Percentiles rank a stretch among this genome's conserved stretches.
Evolutionary conservation across 169 alveolate species (phyloP).

Genomic region (Hepatocystis sp.): DNA sequence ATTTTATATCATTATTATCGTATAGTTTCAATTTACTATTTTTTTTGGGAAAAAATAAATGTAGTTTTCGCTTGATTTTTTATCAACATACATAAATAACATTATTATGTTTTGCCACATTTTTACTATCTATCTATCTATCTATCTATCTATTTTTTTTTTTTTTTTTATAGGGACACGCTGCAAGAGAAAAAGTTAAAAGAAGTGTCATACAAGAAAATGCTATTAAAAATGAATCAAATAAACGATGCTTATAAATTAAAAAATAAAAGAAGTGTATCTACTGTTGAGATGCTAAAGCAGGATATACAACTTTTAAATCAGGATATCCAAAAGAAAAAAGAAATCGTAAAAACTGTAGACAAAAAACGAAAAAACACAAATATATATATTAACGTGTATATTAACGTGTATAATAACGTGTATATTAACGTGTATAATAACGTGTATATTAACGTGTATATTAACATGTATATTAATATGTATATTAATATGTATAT

Average conservation of each 20-base stretch:
- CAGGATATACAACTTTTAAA: constrained; percentile 53
- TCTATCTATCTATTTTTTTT: neutral
- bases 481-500: too few species aligned
- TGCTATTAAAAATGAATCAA: constrained; percentile 73
- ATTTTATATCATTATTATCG: too few species aligned
- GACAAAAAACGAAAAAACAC: neutral
- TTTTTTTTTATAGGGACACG: constrained; percentile 16
- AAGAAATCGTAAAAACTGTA: constrained; percentile 55
- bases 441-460: too few species aligned
- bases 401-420: neutral
- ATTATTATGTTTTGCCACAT: neutral
- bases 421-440: too few species aligned
- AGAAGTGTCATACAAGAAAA: constrained; percentile 61
- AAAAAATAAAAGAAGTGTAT: constrained; percentile 71
- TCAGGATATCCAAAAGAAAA: constrained; percentile 64
- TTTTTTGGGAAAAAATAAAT: too few species aligned
- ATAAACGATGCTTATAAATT: constrained; percentile 66
- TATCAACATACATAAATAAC: too few species aligned
- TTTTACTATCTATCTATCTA: neutral
- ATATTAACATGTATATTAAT: too few species aligned
- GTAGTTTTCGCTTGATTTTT: too few species aligned
- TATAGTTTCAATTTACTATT: too few species aligned
- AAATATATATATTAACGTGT: neutral
- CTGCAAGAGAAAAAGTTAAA: constrained; percentile 55
- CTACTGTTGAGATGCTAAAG: constrained; percentile 61